Evolutionary conservation across 2,329 filamentous ascomycete genomes (phyloP), one percentile per base, ranked within the genome.

Genomic region (Colletotrichum filicis): DNA sequence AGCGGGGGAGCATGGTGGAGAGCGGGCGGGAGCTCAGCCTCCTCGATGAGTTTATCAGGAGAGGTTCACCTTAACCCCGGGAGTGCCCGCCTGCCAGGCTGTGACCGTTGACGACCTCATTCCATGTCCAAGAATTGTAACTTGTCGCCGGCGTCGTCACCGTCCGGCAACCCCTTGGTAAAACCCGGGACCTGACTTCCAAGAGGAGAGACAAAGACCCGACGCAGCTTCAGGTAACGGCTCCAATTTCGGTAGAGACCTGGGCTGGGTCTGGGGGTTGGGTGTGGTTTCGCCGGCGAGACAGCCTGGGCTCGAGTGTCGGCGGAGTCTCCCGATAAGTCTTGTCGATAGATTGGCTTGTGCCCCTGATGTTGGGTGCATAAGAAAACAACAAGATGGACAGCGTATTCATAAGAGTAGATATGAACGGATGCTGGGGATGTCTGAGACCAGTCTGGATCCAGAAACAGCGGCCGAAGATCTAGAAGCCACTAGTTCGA

Each of bases 401-500:
- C 22, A 16, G 58, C 60, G 22, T 22, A 30, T 68, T 53, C 59
- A 71, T 57, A 57, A 61, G 61, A 59, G 66, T 28, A 28, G 46
- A 46, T 26, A 63, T 55, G 46, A 53, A 55, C 28, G 19, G 14
- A 53, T 55, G 28, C 9, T 19, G 70, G 55, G 66, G n/a, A 35
- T 60, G 49, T 56, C 55, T 58, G 67, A 73, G 71, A 73, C 61
- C 66, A 70, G 70, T n/a, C 66, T 65, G 26, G 60, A 57, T 57
- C 60, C 60, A 70, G 66, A 72, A 64, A 70, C 61, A 32, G 60
- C 71, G 60, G 56, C 66, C 71, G 71, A 52, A 49, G 71, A 73
- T 73, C 71, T 73, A 66, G 71, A 73, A 73, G 61, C 71, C 71
- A 73, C 71, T 71, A 73, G 71, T 32, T 28, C n/a, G 35, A 53